Percentiles rank a stretch among this genome's conserved stretches.
Evolutionary conservation across 2,329 filamentous ascomycete genomes (phyloP).

Genomic region (Phoma sp.): DNA sequence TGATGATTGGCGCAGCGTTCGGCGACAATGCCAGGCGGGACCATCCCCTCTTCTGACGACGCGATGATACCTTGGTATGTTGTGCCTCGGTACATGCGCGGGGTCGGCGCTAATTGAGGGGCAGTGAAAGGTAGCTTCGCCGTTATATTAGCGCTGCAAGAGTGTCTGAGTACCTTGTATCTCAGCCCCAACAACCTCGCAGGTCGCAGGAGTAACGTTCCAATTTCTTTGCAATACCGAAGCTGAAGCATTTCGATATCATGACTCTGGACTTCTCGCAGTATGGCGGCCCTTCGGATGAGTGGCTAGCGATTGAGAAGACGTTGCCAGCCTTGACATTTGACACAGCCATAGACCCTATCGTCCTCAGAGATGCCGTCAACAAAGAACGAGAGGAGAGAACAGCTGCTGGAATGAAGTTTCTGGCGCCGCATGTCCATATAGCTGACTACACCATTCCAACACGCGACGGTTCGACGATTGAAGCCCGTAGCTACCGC

Average conservation of each 20-base stretch:
- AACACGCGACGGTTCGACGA: slow-evolving; percentile 54
- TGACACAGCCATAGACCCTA: slow-evolving; percentile 29
- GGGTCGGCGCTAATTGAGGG: slow-evolving; percentile 21
- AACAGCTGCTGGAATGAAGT: slow-evolving; percentile 28
- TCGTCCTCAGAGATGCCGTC: slow-evolving; percentile 22
- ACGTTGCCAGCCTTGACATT: slow-evolving; percentile 33
- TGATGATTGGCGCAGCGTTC: neutral
- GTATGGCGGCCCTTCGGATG: slow-evolving; percentile 40
- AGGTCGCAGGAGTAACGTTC: neutral
- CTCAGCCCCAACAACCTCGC: neutral
- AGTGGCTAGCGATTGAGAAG: slow-evolving; percentile 44
- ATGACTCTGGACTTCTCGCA: slow-evolving; percentile 36
- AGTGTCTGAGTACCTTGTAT: neutral
- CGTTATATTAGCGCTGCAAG: too few species aligned
- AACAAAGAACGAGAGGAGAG: slow-evolving; percentile 33
- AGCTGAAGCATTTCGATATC: neutral
- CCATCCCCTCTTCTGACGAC: neutral
- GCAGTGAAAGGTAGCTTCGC: too few species aligned
- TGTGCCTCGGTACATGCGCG: slow-evolving; percentile 19
- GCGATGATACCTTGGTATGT: neutral
- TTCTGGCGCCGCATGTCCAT: slow-evolving; percentile 32
- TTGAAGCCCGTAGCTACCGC: slow-evolving; percentile 59
- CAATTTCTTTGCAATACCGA: neutral
- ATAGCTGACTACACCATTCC: slow-evolving; percentile 42
- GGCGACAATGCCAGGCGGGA: neutral